Conservation (phyloP, 2,329 filamentous ascomycete species). For the Alternaria novae-zelandiae region DNA sequence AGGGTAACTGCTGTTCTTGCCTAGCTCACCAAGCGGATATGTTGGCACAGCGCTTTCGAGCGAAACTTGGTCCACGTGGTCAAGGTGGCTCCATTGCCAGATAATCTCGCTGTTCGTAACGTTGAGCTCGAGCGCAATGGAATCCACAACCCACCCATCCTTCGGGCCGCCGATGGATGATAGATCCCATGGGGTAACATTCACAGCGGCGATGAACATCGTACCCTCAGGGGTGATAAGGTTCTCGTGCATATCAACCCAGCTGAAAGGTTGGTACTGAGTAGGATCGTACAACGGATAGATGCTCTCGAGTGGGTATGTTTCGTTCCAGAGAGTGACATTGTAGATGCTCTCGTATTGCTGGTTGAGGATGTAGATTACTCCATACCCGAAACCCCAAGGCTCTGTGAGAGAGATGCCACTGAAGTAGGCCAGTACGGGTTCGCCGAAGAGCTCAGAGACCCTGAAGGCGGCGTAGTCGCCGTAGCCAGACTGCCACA, state of each 20-base stretch:
- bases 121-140: constrained; percentile 2
- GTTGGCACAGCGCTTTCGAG: constrained; percentile 3
- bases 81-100: constrained; percentile 16
- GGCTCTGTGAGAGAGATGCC: not conserved
- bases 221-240: constrained; percentile 11
- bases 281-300: constrained; percentile 11
- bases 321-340: not conserved
- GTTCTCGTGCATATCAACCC: constrained; percentile 18
- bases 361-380: constrained; percentile 1
- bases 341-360: constrained; percentile 4
- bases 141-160: constrained; percentile 2
- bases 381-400: constrained; percentile 2
- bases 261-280: constrained; percentile 8
- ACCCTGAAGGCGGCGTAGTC: constrained; percentile 2
- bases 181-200: constrained; percentile 14
- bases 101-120: constrained; percentile 14
- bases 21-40: not conserved
- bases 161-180: constrained; percentile 3
- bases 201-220: constrained; percentile 10
- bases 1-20: constrained; percentile 3
- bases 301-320: constrained; percentile 1
- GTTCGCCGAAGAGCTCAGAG: not conserved
- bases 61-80: constrained; percentile 4
- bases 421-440: not conserved
- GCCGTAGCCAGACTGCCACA: not conserved